Evolutionary conservation across 139 green algal species (phyloP).

Genomic region (Monoraphidium neglectum): DNA sequence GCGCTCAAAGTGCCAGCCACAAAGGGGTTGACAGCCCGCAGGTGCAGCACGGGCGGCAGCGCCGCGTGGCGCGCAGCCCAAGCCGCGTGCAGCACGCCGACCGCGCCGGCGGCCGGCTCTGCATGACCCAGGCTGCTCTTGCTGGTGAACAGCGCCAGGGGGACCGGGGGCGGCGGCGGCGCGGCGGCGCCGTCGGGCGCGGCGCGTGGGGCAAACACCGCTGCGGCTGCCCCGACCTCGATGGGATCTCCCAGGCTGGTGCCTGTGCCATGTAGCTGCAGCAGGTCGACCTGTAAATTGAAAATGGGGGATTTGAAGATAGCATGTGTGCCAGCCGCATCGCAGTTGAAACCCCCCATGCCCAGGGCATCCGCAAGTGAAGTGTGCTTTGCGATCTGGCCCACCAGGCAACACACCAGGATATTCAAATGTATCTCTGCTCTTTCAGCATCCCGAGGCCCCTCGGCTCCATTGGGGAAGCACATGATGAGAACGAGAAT

Average conservation of each 20-base stretch:
- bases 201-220: constrained; percentile 24
- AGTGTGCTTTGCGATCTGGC: no score
- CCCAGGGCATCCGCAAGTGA: no score
- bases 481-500: neutral
- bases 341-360: no score
- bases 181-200: neutral
- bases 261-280: constrained; percentile 61
- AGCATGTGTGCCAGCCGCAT: no score
- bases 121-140: constrained; percentile 78
- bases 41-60: constrained; percentile 52
- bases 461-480: neutral
- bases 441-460: no score
- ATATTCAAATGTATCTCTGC: no score
- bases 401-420: no score
- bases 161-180: constrained; percentile 26
- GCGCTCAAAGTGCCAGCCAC: constrained; percentile 5
- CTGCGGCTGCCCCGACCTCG: constrained; percentile 67
- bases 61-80: constrained; percentile 2
- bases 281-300: neutral
- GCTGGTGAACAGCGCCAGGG: constrained; percentile 57
- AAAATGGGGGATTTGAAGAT: no score
- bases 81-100: constrained; percentile 57
- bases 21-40: constrained; percentile 63
- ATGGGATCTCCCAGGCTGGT: constrained; percentile 88
- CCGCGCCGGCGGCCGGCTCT: constrained; percentile 69